phyloP scores from a whole-genome alignment of 1,284 basidiomycete genomes.

The Ceratobasidium sp. region DNA sequence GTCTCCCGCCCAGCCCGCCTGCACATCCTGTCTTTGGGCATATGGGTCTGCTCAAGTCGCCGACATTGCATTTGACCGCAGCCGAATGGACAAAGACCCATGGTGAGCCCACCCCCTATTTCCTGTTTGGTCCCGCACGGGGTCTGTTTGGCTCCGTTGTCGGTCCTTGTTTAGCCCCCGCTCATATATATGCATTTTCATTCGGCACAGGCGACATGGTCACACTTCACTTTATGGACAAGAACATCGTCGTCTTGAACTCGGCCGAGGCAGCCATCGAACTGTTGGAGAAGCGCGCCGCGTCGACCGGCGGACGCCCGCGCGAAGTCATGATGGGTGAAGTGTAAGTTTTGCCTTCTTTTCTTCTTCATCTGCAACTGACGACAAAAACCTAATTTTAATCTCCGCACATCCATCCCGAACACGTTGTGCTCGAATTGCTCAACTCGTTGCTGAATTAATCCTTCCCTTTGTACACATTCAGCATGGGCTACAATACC shows the following conservation, averaged over 20 bases:
- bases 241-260: conserved; percentile 70
- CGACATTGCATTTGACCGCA: conserved; percentile 10
- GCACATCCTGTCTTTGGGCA: conserved; percentile 18
- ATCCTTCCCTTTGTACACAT: conserved; percentile 18
- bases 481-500: conserved; percentile 36
- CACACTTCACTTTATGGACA: conserved; percentile 70
- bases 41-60: conserved; percentile 25
- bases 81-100: conserved; percentile 10
- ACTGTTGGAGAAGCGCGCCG: conserved; percentile 69
- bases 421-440: not conserved
- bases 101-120: not conserved
- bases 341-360: conserved; percentile 51
- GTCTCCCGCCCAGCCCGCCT: conserved; percentile 17
- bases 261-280: conserved; percentile 64
- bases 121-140: not conserved
- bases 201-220: conserved; percentile 67
- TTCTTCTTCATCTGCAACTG: not conserved
- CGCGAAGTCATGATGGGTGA: conserved; percentile 67
- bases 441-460: not conserved
- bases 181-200: too few relatives aligned
- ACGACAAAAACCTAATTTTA: conserved; percentile 1
- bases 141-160: conserved; percentile 33
- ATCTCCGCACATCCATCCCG: not conserved
- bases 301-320: conserved; percentile 75
- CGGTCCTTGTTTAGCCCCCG: not conserved